These are phyloP conservation scores for Pseudogymnoascus sp. DNA, from an alignment of 2,329 filamentous ascomycete species.

Conservation along the genomic window DNA sequence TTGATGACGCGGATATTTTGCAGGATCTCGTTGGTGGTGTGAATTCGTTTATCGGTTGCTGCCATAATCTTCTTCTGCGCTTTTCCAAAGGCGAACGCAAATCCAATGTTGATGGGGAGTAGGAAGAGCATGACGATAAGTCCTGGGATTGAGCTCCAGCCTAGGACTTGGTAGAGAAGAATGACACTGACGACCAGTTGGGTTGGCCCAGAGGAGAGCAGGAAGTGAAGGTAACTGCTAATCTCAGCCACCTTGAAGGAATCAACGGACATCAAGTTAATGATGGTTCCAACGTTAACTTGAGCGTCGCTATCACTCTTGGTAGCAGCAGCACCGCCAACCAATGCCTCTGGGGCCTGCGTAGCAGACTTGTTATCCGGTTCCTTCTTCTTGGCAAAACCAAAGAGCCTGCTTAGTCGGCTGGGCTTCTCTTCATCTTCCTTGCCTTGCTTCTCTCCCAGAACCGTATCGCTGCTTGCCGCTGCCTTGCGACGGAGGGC, in stretches of 20 bases:
- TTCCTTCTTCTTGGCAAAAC: conserved; percentile 47
- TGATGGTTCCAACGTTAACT: conserved; percentile 94
- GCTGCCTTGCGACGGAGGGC: conserved; percentile 85
- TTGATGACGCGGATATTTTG: conserved; percentile 99
- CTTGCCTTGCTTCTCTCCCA: conserved; percentile 49
- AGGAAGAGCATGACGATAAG: conserved; percentile 84
- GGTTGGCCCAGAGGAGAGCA: conserved; percentile 86
- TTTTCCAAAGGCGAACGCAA: conserved; percentile 75
- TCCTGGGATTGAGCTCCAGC: conserved; percentile 86
- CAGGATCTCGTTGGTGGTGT: conserved; percentile 91
- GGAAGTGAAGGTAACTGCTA: conserved; percentile 88
- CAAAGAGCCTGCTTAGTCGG: conserved; percentile 47
- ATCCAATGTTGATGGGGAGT: conserved; percentile 80
- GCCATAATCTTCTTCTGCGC: conserved; percentile 88
- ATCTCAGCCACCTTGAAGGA: conserved; percentile 97
- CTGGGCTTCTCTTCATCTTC: conserved; percentile 36
- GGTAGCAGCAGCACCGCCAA: conserved; percentile 28
- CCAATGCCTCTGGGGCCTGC: conserved; percentile 29
- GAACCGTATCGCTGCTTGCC: conserved; percentile 63
- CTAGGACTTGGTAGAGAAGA: conserved; percentile 83
- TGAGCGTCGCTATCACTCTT: conserved; percentile 52
- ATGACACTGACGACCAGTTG: conserved; percentile 75
- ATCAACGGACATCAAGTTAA: conserved; percentile 98
- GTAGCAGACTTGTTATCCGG: conserved; percentile 35
- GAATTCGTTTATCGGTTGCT: conserved; percentile 90